phyloP scores from a whole-genome alignment of 2,329 filamentous ascomycete species.

The Pseudogymnoascus pannorum region DNA sequence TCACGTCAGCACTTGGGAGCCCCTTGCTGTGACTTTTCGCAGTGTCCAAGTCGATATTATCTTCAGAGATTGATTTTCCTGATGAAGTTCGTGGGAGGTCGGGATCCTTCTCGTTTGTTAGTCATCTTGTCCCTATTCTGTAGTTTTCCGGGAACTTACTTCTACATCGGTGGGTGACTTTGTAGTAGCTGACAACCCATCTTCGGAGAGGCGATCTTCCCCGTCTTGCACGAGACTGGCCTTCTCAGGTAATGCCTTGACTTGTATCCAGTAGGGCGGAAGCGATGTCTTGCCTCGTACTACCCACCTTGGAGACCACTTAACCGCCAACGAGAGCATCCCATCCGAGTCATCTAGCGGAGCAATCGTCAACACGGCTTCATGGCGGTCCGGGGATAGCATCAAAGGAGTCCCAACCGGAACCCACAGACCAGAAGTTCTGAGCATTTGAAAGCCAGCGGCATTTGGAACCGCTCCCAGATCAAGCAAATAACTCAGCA shows the following conservation, averaged over 20 bases:
- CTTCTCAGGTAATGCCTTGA: constrained; percentile 31
- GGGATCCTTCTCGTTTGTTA: background rate
- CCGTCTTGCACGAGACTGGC: constrained; percentile 6
- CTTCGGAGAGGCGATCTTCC: background rate
- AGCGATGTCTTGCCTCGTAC: constrained; percentile 43
- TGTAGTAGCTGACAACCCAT: background rate
- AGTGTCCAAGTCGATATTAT: background rate
- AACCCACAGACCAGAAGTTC: constrained; percentile 53
- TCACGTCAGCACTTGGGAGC: background rate
- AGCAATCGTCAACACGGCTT: constrained; percentile 45
- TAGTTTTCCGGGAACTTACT: background rate
- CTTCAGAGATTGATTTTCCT: background rate
- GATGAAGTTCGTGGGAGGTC: background rate
- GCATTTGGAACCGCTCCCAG: constrained; percentile 54
- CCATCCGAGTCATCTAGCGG: constrained; percentile 54
- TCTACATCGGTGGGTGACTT: background rate
- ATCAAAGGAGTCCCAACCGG: constrained; percentile 51
- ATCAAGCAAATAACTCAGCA: constrained; percentile 56
- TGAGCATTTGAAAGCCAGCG: constrained; percentile 50
- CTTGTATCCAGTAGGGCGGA: constrained; percentile 52
- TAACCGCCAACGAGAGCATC: constrained; percentile 47
- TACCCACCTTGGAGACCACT: constrained; percentile 50
- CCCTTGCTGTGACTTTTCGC: background rate
- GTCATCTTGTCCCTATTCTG: too few species aligned
- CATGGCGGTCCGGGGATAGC: constrained; percentile 41